Conservation (phyloP, 192 early-diverging fungal genomes). For the Coemansia sp. region DNA sequence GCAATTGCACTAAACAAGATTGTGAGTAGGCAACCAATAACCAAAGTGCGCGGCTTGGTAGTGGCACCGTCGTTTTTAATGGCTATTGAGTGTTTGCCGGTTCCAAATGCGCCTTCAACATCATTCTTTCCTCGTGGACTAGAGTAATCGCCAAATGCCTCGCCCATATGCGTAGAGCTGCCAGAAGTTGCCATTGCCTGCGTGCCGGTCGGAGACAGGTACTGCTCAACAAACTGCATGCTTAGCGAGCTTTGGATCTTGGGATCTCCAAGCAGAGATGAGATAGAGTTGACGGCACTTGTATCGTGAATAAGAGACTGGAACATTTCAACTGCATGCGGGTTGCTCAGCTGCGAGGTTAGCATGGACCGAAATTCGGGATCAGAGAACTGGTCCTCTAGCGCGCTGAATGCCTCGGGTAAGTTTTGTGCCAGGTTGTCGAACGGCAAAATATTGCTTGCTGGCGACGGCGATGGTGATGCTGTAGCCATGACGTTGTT, state of each 20-base stretch:
- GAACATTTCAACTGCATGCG: constrained; percentile 48
- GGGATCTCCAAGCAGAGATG: constrained; percentile 36
- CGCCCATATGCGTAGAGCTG: background rate
- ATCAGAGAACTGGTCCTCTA: constrained; percentile 40
- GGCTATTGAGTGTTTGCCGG: constrained; percentile 6
- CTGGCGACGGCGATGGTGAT: background rate
- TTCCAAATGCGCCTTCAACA: constrained; percentile 12
- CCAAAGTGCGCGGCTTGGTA: constrained; percentile 16
- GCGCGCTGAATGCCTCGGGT: constrained; percentile 41
- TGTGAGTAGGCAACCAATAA: constrained; percentile 20
- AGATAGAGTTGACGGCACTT: constrained; percentile 39
- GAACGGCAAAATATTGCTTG: constrained; percentile 25
- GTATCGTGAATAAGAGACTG: constrained; percentile 46
- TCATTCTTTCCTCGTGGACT: constrained; percentile 10
- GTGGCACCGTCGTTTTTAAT: constrained; percentile 8
- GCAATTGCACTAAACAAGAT: constrained; percentile 20
- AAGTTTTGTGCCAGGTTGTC: constrained; percentile 45
- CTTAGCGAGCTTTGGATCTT: constrained; percentile 44
- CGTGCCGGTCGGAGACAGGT: constrained; percentile 9
- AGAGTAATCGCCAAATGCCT: constrained; percentile 17
- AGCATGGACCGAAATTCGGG: constrained; percentile 33
- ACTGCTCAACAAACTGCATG: constrained; percentile 42
- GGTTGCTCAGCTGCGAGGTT: constrained; percentile 46
- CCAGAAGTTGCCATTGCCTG: background rate
- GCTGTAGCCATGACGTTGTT: background rate